phyloP scores from a whole-genome alignment of 441 rosid genomes.

The Syzygium syzygioides region DNA sequence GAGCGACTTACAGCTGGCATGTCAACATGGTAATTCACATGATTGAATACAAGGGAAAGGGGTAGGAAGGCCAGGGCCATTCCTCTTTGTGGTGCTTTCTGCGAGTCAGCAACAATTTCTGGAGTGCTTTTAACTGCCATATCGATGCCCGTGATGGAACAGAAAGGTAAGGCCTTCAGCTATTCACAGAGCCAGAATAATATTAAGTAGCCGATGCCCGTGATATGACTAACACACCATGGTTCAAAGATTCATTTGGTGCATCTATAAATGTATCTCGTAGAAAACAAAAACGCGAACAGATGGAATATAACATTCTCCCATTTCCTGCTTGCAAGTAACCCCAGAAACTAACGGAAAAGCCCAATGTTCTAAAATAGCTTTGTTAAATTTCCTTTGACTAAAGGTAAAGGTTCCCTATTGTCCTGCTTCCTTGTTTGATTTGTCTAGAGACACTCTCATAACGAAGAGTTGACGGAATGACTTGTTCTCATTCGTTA shows the following conservation, averaged over 20 bases:
- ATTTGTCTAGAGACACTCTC: not conserved
- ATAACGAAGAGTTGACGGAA: not conserved
- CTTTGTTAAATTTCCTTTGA: not conserved
- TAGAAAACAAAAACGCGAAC: not conserved
- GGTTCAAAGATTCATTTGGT: not conserved
- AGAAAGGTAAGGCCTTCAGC: not conserved
- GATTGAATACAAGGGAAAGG: slow-evolving; percentile 73
- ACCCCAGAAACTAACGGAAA: not conserved
- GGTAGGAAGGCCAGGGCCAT: slow-evolving; percentile 87
- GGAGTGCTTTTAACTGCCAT: not conserved
- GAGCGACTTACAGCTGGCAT: slow-evolving; percentile 76
- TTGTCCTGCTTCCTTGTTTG: not conserved
- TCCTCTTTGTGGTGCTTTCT: slow-evolving; percentile 36
- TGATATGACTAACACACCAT: not conserved
- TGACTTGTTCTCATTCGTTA: not conserved
- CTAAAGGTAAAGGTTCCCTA: not conserved
- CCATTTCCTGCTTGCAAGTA: not conserved
- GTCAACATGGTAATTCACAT: slow-evolving; percentile 72
- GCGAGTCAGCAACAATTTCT: not conserved
- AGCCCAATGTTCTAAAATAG: not conserved
- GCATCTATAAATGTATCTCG: not conserved
- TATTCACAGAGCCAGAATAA: not conserved
- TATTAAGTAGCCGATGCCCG: not conserved
- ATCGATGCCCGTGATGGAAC: not conserved
- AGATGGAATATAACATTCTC: not conserved